Conservation (phyloP, 2,329 filamentous ascomycete species). For the Beauveria rudraprayagi region DNA sequence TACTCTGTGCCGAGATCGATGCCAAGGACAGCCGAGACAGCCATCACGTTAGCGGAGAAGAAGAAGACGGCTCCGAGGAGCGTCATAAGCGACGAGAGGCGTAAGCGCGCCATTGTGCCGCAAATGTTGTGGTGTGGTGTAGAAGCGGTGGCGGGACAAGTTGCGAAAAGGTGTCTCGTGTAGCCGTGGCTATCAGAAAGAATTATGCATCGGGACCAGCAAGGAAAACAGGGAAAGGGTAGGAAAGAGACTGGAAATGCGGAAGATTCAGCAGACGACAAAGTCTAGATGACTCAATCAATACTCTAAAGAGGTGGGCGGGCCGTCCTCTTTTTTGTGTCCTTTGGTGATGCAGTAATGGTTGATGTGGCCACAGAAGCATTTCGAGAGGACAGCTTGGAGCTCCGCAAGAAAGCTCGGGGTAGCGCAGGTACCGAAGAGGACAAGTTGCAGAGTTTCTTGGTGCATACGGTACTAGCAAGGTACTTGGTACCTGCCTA, state of each 20-base stretch:
- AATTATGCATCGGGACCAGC: not conserved
- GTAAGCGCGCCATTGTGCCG: conserved; percentile 25
- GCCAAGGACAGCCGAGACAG: conserved; percentile 69
- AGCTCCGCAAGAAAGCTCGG: not conserved
- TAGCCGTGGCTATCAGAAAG: not conserved
- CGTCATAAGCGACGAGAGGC: conserved; percentile 29
- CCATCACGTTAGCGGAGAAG: conserved; percentile 38
- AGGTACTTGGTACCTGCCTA: not conserved
- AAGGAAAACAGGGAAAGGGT: not conserved
- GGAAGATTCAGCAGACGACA: not conserved
- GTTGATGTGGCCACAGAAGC: conserved; percentile 11
- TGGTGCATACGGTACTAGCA: not conserved
- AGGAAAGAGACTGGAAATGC: not conserved
- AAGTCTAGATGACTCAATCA: not conserved
- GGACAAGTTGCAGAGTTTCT: conserved; percentile 26
- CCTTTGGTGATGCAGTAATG: not conserved
- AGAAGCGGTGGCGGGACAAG: not conserved
- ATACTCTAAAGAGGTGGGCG: not conserved
- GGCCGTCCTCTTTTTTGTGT: not conserved
- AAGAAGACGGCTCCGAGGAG: conserved; percentile 31
- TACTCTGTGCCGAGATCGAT: conserved; percentile 94
- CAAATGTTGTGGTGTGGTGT: not conserved
- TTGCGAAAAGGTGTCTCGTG: not conserved
- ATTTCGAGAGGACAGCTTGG: not conserved
- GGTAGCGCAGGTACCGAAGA: conserved; percentile 19